These are phyloP conservation scores for Vaccinium macrocarpon DNA, from an alignment of 148 eudicot genomes.

Conservation along the genomic window DNA sequence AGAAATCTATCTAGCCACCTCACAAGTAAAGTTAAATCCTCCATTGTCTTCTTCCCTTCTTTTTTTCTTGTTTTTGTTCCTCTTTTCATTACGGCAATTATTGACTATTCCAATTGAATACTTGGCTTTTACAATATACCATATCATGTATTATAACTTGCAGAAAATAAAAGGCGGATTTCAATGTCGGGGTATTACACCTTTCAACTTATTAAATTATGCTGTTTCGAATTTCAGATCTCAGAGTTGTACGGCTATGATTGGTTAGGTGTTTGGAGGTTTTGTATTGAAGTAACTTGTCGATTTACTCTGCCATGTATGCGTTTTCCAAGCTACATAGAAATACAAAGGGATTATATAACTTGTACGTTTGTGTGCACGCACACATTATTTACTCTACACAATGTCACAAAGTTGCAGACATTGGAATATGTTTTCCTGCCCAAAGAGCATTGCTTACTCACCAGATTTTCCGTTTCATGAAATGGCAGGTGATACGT, in stretches of 20 bases:
- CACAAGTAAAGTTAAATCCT: too few species aligned
- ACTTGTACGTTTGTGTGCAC: neutral
- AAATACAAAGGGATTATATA: too few species aligned
- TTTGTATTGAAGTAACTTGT: neutral
- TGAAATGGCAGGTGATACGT: conserved; percentile 75
- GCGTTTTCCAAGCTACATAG: neutral
- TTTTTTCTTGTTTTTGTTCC: too few species aligned
- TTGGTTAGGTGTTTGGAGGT: neutral
- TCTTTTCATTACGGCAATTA: too few species aligned
- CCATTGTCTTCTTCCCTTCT: too few species aligned
- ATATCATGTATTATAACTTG: too few species aligned
- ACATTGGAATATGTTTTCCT: neutral
- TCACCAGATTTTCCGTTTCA: conserved; percentile 14
- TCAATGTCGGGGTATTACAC: too few species aligned
- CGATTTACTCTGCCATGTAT: neutral
- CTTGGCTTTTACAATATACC: too few species aligned
- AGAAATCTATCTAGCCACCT: too few species aligned
- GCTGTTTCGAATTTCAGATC: neutral
- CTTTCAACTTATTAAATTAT: neutral
- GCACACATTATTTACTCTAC: neutral
- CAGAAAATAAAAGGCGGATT: too few species aligned
- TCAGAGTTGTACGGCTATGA: neutral
- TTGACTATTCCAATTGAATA: too few species aligned
- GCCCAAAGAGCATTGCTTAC: neutral
- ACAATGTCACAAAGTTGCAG: neutral